Evolutionary conservation across 352 stramenopile species (phyloP), one percentile per base, ranked within the genome.

Genomic region (Phytophthora chlamydospora): DNA sequence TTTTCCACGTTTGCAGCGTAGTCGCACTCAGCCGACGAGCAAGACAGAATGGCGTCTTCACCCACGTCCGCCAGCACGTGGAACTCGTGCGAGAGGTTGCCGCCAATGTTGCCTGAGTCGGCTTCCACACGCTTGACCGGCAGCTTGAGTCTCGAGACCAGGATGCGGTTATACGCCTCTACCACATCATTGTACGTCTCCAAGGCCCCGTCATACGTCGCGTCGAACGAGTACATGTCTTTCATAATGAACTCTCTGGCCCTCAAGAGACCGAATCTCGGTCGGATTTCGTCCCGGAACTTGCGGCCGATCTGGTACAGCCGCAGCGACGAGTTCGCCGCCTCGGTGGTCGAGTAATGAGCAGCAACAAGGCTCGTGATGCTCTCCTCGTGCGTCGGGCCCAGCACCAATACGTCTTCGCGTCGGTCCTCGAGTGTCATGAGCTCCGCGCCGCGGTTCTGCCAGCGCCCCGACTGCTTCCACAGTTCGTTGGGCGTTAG

Each of bases 201-300:
- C 16, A 89, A 53, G 3, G 87, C 83, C 13, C 62, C 60, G 0
- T 80, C 76, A 35, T 82, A 87, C 58, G 68, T 85, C 42, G 68
- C 68, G 52, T 97, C 88, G 50, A 96, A 96, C 29, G 85, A 91
- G 68, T 97, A 97, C 73, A 96, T 89, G 73, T 97, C 89, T 73
- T 96, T 97, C 89, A 97, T 97, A 48, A 96, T 45, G 45, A 97
- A 97, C 67, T 97, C 89, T 21, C 88, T 71, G 10, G 82, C 86
- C 16, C 89, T 74, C 50, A 96, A 65, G 6, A 96, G 73, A 0
- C 89, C 89, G 51, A 96, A 96, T 45, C 89, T 68, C 24, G 89
- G 88, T 0, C 89, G 89, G 43, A 95, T 90, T 62, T 97, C 89
- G 61, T 97, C 89, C 34, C 89, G 83, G 59, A 93, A 96, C 66